Evolutionary conservation across 129 eudicot genomes (phyloP).

Genomic region (Glebionis coronaria): DNA sequence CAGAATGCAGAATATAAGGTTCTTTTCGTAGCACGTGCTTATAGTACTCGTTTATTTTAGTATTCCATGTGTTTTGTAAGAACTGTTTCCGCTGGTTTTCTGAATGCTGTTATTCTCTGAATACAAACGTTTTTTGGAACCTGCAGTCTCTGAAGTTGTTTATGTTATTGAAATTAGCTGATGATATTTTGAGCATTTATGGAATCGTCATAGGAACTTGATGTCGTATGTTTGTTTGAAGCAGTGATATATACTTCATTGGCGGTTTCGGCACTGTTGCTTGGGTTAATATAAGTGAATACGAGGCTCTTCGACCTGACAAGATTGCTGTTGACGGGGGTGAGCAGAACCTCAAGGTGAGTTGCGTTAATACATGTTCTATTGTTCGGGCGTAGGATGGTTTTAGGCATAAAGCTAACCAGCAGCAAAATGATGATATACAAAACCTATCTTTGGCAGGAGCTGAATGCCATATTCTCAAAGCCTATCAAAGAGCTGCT

Average conservation of each 20-base stretch:
- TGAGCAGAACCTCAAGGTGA: constrained; percentile 86
- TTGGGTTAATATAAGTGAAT: constrained; percentile 95
- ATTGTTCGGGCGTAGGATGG: not conserved
- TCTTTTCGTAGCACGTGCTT: too few relatives aligned
- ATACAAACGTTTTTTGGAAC: not conserved
- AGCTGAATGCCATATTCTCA: constrained; percentile 80
- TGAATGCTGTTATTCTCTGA: too few relatives aligned
- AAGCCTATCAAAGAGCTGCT: constrained; percentile 81
- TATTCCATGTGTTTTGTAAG: too few relatives aligned
- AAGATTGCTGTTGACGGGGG: constrained; percentile 95
- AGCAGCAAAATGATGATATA: not conserved
- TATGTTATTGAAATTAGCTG: not conserved
- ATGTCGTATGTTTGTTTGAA: constrained; percentile 11
- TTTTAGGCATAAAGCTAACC: too few relatives aligned
- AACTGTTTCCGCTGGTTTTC: too few relatives aligned
- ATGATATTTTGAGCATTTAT: not conserved
- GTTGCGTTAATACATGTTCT: not conserved
- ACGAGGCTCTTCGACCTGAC: constrained; percentile 77
- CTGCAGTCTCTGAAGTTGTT: not conserved
- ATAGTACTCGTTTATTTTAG: too few relatives aligned
- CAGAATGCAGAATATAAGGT: too few relatives aligned
- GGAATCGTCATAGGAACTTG: not conserved
- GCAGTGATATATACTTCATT: constrained; percentile 94
- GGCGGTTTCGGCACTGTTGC: constrained; percentile 99
- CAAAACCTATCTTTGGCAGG: constrained; percentile 40